phyloP scores from a whole-genome alignment of 768 basidiomycete species.

The Mycena sanguinolenta region DNA sequence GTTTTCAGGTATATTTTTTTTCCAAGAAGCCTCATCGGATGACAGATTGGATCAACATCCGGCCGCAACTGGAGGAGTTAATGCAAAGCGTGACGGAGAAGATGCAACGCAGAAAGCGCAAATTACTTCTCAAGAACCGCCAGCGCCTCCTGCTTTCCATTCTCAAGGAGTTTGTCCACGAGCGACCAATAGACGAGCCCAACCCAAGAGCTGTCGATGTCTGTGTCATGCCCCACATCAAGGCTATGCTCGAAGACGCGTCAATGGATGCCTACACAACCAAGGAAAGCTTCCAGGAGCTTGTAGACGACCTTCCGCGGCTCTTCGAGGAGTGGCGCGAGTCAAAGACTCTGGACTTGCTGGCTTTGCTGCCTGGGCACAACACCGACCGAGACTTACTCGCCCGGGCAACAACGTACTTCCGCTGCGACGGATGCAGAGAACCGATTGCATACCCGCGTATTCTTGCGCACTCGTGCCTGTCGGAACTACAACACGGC shows the following conservation, averaged over 20 bases:
- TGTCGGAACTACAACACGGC: constrained; percentile 37
- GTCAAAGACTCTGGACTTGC: constrained; percentile 34
- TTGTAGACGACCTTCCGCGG: constrained; percentile 32
- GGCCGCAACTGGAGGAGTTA: constrained; percentile 34
- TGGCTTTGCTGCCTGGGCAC: constrained; percentile 36
- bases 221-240: constrained; percentile 39
- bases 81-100: constrained; percentile 37
- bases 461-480: constrained; percentile 42
- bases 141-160: constrained; percentile 37
- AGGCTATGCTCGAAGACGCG: constrained; percentile 39
- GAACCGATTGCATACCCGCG: constrained; percentile 45
- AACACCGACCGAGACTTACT: constrained; percentile 30
- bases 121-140: constrained; percentile 36
- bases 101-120: constrained; percentile 37
- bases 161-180: constrained; percentile 33
- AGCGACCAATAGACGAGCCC: constrained; percentile 36
- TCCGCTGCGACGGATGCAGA: constrained; percentile 41
- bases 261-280: constrained; percentile 34
- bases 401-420: constrained; percentile 41
- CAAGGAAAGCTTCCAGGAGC: constrained; percentile 36
- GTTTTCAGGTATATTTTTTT: background rate
- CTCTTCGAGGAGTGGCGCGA: constrained; percentile 40
- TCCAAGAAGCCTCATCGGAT: constrained; percentile 28
- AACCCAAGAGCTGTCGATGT: constrained; percentile 41
- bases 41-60: constrained; percentile 36